A percentile compares a stretch with the other conserved stretches of the same genome.
Conservation (phyloP, 1,284 basidiomycete species). For the Sphaerobolus stellatus region DNA sequence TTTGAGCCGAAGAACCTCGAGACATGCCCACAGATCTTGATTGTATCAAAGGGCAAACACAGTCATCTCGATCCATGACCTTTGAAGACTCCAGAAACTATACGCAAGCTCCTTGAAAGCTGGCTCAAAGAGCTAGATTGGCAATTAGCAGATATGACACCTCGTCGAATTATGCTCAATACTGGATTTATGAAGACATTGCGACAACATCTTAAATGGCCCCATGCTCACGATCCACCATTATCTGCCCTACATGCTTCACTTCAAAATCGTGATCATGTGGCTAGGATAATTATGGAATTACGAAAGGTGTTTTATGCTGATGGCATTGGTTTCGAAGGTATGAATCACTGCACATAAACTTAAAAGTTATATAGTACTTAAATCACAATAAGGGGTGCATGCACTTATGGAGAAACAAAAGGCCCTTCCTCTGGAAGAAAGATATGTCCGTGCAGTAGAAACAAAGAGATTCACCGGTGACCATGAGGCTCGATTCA, state of each 20-base stretch:
- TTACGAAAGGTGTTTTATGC: conserved; percentile 18
- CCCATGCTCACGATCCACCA: neutral
- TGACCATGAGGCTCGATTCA: conserved; percentile 11
- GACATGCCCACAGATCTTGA: conserved; percentile 16
- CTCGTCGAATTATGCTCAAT: conserved; percentile 21
- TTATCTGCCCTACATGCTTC: conserved; percentile 27
- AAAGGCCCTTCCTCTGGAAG: neutral
- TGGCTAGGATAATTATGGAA: conserved; percentile 18
- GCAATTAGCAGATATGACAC: conserved; percentile 28
- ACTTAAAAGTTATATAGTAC: neutral
- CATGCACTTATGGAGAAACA: neutral
- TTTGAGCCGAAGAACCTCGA: conserved; percentile 21
- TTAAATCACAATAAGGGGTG: neutral
- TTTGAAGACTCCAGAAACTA: conserved; percentile 8
- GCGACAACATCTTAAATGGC: conserved; percentile 18
- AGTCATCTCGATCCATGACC: conserved; percentile 15
- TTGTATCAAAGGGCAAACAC: conserved; percentile 21
- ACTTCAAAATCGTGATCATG: conserved; percentile 25
- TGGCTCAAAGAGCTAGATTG: conserved; percentile 18
- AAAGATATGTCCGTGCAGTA: conserved; percentile 14
- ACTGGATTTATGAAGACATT: conserved; percentile 22
- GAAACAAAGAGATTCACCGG: conserved; percentile 4
- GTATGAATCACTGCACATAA: conserved; percentile 6
- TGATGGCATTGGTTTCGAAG: conserved; percentile 24
- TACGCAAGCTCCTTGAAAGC: conserved; percentile 1